Conservation (phyloP, 2,329 filamentous ascomycete genomes). For the Pleurostoma richardsiae region DNA sequence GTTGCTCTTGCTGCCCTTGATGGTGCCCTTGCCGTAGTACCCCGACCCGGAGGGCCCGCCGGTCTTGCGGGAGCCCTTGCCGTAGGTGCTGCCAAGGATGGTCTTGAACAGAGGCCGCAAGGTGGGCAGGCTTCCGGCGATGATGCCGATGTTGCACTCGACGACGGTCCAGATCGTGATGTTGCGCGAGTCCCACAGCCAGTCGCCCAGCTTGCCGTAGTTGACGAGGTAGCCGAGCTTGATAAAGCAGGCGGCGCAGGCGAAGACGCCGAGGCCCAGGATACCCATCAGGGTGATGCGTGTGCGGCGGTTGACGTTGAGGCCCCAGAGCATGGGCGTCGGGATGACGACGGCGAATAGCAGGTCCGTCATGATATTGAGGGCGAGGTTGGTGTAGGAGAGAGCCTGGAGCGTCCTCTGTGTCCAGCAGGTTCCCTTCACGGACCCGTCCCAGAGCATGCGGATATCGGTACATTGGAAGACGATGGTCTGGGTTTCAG, state of each 20-base stretch:
- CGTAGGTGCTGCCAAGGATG: slow-evolving; percentile 2
- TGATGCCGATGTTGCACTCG: slow-evolving; percentile 19
- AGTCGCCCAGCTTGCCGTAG: slow-evolving; percentile 19
- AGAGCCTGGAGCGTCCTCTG: slow-evolving; percentile 30
- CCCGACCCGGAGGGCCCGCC: no score
- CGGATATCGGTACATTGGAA: slow-evolving; percentile 42
- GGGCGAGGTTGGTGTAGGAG: slow-evolving; percentile 32
- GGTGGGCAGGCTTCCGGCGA: slow-evolving; percentile 19
- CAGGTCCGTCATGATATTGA: slow-evolving; percentile 24
- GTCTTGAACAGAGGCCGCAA: slow-evolving; percentile 19
- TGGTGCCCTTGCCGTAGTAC: no score
- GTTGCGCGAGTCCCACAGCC: slow-evolving; percentile 18
- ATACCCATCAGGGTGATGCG: slow-evolving; percentile 17
- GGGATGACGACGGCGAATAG: slow-evolving; percentile 21
- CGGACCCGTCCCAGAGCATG: slow-evolving; percentile 34
- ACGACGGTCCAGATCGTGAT: slow-evolving; percentile 20
- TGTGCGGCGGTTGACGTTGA: slow-evolving; percentile 19
- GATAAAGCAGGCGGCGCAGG: slow-evolving; percentile 17
- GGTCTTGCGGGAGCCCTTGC: background rate
- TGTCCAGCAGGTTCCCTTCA: slow-evolving; percentile 35
- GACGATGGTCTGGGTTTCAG: slow-evolving; percentile 29
- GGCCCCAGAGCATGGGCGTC: slow-evolving; percentile 19
- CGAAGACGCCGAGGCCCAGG: slow-evolving; percentile 19
- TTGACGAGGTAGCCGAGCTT: slow-evolving; percentile 17
- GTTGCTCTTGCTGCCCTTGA: no score